Base-by-base conservation (phyloP, 768 basidiomycete genomes). In the Filobasidium floriforme region DNA sequence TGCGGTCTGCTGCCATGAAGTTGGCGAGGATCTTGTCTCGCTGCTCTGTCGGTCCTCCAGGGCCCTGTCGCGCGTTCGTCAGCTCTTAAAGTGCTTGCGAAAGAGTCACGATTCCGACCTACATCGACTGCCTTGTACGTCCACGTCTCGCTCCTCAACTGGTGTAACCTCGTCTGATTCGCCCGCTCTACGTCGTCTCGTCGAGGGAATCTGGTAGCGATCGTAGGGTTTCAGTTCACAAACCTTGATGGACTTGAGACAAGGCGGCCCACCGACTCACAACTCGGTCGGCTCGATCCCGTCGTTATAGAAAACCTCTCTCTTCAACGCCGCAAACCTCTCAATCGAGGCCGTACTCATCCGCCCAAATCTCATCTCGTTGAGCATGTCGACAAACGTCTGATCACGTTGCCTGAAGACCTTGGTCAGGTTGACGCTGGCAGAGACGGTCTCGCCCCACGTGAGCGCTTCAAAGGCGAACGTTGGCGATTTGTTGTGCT, bases 351-450 rank as follows among this genome's bases (percentile, higher is more conserved):
- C 79, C 1, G 73, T 68, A 0, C 86, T 83, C 40, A 98, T 79
- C 19, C 71, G 80, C 2, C 96, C 96, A 71, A 91, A 94, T 18
- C 96, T 86, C 96, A 98, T 98, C 77, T 98, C 92, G 75, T 97
- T 99, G 60, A 98, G 82, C 92, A 98, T 98, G 77, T 90, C 83
- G 60, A 99, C 85, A 74, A 99, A 97, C 61, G 86, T 86, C 77
- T 89, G 87, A 77, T 96, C 93, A 60, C 86, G 87, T 78, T 99
- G 94, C 64, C 94, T 82, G 82, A 97, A 98, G 40, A 98, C 94
- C 75, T 92, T 89, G 0, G 89, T 93, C 40, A 99, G 83, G 75
- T 97, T 98, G 75, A 91, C 92, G 0, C 88, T 92, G 68, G 87
- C 83, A 66, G 87, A 81, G 70, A 99, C 84, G 2, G 87, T 81